These are phyloP conservation scores for Phytophthora pisi DNA, from an alignment of 352 stramenopile species.

Conservation along the genomic window DNA sequence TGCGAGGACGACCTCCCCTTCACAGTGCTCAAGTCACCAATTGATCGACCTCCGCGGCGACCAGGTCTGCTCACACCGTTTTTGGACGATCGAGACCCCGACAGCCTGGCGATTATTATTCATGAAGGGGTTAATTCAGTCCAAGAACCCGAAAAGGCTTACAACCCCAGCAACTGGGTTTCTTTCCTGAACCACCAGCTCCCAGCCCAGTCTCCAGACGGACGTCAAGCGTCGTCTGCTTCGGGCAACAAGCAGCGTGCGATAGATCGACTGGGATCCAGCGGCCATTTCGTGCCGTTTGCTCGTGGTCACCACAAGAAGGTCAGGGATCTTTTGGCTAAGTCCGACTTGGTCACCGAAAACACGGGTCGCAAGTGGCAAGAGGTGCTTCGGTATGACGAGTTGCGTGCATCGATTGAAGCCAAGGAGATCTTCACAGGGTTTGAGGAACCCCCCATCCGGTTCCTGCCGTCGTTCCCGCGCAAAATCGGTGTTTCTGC, in stretches of 20 bases:
- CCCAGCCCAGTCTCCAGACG: conserved; percentile 7
- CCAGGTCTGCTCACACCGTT: conserved; percentile 9
- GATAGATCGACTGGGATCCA: conserved; percentile 22
- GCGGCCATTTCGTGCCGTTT: conserved; percentile 26
- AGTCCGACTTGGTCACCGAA: conserved; percentile 65
- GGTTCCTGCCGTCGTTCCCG: conserved; percentile 78
- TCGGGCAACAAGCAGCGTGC: conserved; percentile 28
- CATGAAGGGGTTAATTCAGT: conserved; percentile 23
- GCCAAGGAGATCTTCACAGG: conserved; percentile 87
- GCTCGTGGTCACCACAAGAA: conserved; percentile 57
- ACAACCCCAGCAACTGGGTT: conserved; percentile 36
- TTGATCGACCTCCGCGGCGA: neutral
- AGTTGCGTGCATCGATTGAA: conserved; percentile 72
- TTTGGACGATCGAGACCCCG: conserved; percentile 12
- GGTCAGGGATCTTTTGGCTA: conserved; percentile 62
- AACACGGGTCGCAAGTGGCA: conserved; percentile 72
- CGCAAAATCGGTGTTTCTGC: conserved; percentile 60
- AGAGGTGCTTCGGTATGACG: conserved; percentile 75
- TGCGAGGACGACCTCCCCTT: conserved; percentile 66
- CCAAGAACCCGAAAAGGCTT: neutral
- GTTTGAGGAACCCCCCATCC: conserved; percentile 81
- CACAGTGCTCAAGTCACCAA: conserved; percentile 62
- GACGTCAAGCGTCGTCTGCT: conserved; percentile 13
- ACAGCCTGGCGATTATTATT: conserved; percentile 35
- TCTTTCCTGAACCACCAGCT: conserved; percentile 67